A percentile compares a stretch with the other conserved stretches of the same genome.
Evolutionary conservation across 1,284 basidiomycete species (phyloP).

Genomic region (Ganoderma lingzhi): DNA sequence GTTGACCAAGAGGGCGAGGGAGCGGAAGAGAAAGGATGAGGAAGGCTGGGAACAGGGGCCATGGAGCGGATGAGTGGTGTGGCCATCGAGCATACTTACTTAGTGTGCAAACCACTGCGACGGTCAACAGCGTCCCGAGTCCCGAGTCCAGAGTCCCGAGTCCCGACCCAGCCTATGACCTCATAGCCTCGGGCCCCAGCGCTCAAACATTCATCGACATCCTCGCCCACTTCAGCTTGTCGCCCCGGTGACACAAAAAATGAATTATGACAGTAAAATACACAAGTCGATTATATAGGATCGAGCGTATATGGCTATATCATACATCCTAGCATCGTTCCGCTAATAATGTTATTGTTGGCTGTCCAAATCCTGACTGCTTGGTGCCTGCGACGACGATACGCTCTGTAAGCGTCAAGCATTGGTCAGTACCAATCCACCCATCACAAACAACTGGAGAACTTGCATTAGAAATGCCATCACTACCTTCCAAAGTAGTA

Average conservation of each 20-base stretch:
- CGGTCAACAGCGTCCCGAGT: too few species aligned
- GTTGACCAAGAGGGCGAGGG: constrained; percentile 13
- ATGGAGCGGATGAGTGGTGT: neutral
- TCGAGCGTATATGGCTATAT: constrained; percentile 9
- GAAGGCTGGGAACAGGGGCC: neutral
- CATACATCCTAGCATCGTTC: constrained; percentile 5
- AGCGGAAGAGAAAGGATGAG: constrained; percentile 10
- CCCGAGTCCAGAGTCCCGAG: too few species aligned
- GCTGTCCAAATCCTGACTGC: constrained; percentile 6
- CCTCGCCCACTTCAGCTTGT: neutral
- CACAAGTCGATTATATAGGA: constrained; percentile 15
- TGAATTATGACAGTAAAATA: constrained; percentile 11
- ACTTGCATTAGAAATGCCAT: constrained; percentile 20
- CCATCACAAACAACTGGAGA: neutral
- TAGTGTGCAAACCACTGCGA: neutral
- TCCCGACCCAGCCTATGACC: neutral
- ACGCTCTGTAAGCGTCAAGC: constrained; percentile 9
- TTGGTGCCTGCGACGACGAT: constrained; percentile 16
- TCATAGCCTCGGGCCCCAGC: neutral
- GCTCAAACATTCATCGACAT: neutral
- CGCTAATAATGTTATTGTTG: neutral
- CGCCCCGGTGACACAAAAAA: neutral
- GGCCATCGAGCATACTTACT: neutral
- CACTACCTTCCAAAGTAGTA: constrained; percentile 15
- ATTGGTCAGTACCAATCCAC: neutral